Evolutionary conservation across 495 filamentous ascomycete genomes (phyloP).

Genomic region (Delitschia confertaspora): DNA sequence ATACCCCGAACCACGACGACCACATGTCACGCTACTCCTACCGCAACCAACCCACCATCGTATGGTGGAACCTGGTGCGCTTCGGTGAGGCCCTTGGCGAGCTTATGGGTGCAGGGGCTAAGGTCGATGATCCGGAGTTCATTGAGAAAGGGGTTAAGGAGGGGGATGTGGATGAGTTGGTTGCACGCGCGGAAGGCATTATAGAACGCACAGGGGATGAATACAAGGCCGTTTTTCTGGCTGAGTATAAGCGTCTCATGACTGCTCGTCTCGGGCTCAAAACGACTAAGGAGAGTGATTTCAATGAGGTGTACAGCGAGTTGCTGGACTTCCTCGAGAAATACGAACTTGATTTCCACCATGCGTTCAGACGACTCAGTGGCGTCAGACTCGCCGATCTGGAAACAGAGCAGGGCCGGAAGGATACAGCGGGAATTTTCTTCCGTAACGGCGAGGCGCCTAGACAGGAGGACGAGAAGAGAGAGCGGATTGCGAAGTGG

Average conservation of each 20-base stretch:
- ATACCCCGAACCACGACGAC: conserved; percentile 97
- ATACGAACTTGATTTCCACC: conserved; percentile 79
- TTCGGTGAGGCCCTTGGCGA: conserved; percentile 88
- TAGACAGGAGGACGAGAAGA: conserved; percentile 51
- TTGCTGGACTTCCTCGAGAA: conserved; percentile 74
- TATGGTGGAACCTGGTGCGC: conserved; percentile 98
- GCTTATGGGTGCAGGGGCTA: conserved; percentile 62
- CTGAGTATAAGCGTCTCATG: conserved; percentile 82
- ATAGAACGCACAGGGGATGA: conserved; percentile 73
- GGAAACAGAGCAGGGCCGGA: conserved; percentile 50
- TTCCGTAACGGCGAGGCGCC: conserved; percentile 54
- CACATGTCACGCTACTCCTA: conserved; percentile 78
- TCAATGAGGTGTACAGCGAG: conserved; percentile 65
- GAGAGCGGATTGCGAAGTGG: conserved; percentile 62
- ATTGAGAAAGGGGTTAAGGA: conserved; percentile 60
- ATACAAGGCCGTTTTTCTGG: conserved; percentile 75
- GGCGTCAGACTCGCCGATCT: conserved; percentile 48
- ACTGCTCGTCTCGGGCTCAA: conserved; percentile 64
- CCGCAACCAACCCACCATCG: conserved; percentile 86
- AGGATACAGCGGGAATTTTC: conserved; percentile 53
- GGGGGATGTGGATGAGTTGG: conserved; percentile 54
- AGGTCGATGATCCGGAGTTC: conserved; percentile 62
- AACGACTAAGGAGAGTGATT: conserved; percentile 56
- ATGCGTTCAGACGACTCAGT: conserved; percentile 75
- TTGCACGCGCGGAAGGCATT: conserved; percentile 71